phyloP scores from a whole-genome alignment of 768 basidiomycete species.

The Pulveroboletus sp. region DNA sequence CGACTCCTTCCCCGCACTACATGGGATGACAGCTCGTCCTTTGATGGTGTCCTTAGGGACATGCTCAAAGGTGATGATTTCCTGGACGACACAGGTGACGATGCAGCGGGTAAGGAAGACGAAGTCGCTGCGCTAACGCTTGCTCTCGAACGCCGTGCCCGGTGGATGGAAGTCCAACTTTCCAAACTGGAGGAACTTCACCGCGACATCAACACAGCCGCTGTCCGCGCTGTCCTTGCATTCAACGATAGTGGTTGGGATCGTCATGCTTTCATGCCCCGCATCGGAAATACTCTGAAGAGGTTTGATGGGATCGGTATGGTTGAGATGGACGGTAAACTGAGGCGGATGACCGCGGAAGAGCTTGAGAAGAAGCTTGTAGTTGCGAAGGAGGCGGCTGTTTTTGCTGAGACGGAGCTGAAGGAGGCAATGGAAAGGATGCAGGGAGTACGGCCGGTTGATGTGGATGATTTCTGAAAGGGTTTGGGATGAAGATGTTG shows the following conservation, averaged over 20 bases:
- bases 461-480: slow-evolving; percentile 31
- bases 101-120: slow-evolving; percentile 63
- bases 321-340: slow-evolving; percentile 39
- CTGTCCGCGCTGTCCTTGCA: slow-evolving; percentile 73
- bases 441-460: slow-evolving; percentile 49
- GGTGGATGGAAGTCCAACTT: slow-evolving; percentile 91
- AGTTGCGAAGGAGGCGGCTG: slow-evolving; percentile 66
- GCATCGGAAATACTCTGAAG: slow-evolving; percentile 59
- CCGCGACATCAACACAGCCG: slow-evolving; percentile 85
- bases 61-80: slow-evolving; percentile 89
- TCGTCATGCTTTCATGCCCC: slow-evolving; percentile 59
- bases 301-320: slow-evolving; percentile 66
- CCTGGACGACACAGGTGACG: slow-evolving; percentile 68
- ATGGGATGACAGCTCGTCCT: slow-evolving; percentile 88
- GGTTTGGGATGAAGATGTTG: not conserved
- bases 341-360: slow-evolving; percentile 54
- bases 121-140: slow-evolving; percentile 81
- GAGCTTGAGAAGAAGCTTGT: slow-evolving; percentile 73
- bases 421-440: slow-evolving; percentile 70
- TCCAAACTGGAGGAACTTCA: slow-evolving; percentile 87
- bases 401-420: slow-evolving; percentile 70
- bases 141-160: slow-evolving; percentile 81
- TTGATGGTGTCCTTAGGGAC: slow-evolving; percentile 79
- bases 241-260: slow-evolving; percentile 90
- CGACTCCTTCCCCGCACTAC: slow-evolving; percentile 83